A percentile compares a stretch with the other conserved stretches of the same genome.
These are phyloP conservation scores for Pneumocystis carinii DNA, from an alignment of 1,139 yeast species.

Conservation along the genomic window DNA sequence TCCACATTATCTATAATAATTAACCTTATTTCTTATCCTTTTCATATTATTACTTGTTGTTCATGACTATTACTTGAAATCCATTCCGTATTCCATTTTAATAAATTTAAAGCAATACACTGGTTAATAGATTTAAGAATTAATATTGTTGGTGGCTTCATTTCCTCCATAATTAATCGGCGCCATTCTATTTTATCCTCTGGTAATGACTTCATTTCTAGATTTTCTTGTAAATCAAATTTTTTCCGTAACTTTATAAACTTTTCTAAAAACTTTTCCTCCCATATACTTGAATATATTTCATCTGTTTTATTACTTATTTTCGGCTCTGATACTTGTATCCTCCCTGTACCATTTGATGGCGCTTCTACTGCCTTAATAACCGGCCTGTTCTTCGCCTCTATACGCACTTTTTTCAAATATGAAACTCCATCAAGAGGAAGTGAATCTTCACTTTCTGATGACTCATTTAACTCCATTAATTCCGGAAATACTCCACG, in stretches of 20 bases:
- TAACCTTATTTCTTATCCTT: slow-evolving; percentile 17
- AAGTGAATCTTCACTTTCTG: slow-evolving; percentile 5
- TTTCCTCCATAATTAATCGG: slow-evolving; percentile 10
- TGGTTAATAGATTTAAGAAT: slow-evolving; percentile 7
- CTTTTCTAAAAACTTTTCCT: background rate
- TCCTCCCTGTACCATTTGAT: background rate
- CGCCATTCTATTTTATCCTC: slow-evolving; percentile 19
- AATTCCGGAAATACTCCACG: slow-evolving; percentile 5
- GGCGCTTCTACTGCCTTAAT: background rate
- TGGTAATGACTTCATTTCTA: slow-evolving; percentile 14
- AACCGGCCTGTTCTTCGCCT: slow-evolving; percentile 5
- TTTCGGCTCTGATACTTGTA: background rate
- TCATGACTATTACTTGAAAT: slow-evolving; percentile 16
- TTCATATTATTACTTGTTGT: slow-evolving; percentile 17
- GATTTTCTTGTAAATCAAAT: background rate
- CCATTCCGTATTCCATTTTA: slow-evolving; percentile 8
- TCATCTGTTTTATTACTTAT: background rate
- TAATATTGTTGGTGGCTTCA: slow-evolving; percentile 8
- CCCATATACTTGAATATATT: slow-evolving; percentile 9
- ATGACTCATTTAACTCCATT: background rate
- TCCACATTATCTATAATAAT: slow-evolving; percentile 24
- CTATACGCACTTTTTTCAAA: slow-evolving; percentile 14
- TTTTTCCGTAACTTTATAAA: background rate
- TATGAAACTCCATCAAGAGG: slow-evolving; percentile 16
- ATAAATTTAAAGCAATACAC: slow-evolving; percentile 7